Evolutionary conservation across 2,329 filamentous ascomycete species (phyloP).

Genomic region (Pyricularia grisea): DNA sequence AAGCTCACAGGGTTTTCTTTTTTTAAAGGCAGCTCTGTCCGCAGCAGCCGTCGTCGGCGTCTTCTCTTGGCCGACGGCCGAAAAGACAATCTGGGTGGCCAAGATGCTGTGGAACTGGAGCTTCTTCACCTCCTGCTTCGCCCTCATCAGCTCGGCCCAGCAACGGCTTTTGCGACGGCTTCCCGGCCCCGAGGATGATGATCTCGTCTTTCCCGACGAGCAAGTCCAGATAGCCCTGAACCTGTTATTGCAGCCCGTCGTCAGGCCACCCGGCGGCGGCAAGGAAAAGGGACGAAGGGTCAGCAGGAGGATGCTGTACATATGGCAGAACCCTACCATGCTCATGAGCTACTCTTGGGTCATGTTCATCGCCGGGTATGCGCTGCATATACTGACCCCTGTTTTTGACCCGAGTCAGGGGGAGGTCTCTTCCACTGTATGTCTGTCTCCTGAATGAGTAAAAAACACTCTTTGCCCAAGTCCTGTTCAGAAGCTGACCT

Average conservation of each 20-base stretch:
- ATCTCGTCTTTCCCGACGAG: neutral
- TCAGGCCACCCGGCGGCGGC: neutral
- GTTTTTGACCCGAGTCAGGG: slow-evolving; percentile 1
- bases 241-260: neutral
- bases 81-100: slow-evolving; percentile 2
- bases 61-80: slow-evolving; percentile 5
- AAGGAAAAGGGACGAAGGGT: neutral
- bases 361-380: slow-evolving; percentile 5
- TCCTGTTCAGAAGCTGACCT: neutral
- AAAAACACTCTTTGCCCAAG: neutral
- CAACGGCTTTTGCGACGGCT: slow-evolving; percentile 5
- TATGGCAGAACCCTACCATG: slow-evolving; percentile 6
- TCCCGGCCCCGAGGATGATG: neutral
- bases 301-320: slow-evolving; percentile 6
- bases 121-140: slow-evolving; percentile 4
- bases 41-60: slow-evolving; percentile 5
- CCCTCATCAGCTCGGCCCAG: slow-evolving; percentile 6
- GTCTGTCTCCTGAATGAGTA: neutral
- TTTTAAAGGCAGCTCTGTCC: slow-evolving; percentile 1
- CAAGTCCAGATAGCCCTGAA: neutral
- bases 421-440: slow-evolving; percentile 2
- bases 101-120: slow-evolving; percentile 7
- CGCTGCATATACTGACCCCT: slow-evolving; percentile 5
- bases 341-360: slow-evolving; percentile 7
- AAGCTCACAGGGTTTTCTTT: neutral